phyloP scores from a whole-genome alignment of 768 basidiomycete species.

The Hericium erinaceus region DNA sequence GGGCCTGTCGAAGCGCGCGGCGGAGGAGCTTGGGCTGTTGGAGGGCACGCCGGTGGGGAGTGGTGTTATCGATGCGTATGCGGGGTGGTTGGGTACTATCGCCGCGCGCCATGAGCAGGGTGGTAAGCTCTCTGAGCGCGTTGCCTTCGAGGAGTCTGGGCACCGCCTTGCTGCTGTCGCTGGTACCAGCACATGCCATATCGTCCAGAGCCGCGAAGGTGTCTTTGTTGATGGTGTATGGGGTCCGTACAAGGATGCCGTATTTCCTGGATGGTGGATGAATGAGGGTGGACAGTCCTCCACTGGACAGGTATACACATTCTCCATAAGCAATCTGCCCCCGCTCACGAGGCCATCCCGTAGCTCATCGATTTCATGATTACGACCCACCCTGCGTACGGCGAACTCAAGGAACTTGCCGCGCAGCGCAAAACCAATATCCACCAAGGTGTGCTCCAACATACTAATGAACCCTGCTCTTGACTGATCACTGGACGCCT shows the following conservation, averaged over 20 bases:
- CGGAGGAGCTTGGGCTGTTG: constrained; percentile 73
- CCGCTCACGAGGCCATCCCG: neutral
- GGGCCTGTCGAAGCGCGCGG: constrained; percentile 72
- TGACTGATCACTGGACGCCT: neutral
- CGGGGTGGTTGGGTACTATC: constrained; percentile 95
- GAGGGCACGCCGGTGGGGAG: constrained; percentile 91
- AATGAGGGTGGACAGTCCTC: constrained; percentile 99
- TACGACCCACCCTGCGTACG: constrained; percentile 82
- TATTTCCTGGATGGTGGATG: constrained; percentile 98
- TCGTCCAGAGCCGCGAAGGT: constrained; percentile 81
- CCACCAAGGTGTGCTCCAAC: constrained; percentile 35
- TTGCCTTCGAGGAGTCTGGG: constrained; percentile 68
- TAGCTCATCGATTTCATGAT: constrained; percentile 93
- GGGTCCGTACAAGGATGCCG: constrained; percentile 87
- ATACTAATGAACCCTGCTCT: neutral
- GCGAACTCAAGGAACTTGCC: constrained; percentile 53
- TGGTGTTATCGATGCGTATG: constrained; percentile 94
- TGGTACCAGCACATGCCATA: constrained; percentile 93
- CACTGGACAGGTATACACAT: constrained; percentile 69
- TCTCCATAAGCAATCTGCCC: neutral
- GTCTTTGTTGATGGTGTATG: constrained; percentile 89
- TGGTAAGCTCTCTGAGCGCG: constrained; percentile 36
- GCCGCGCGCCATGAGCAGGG: constrained; percentile 60
- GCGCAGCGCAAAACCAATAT: constrained; percentile 51
- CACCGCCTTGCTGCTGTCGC: constrained; percentile 88